Base-by-base conservation (phyloP, 2,329 filamentous ascomycete species). In the Alternaria solani region DNA sequence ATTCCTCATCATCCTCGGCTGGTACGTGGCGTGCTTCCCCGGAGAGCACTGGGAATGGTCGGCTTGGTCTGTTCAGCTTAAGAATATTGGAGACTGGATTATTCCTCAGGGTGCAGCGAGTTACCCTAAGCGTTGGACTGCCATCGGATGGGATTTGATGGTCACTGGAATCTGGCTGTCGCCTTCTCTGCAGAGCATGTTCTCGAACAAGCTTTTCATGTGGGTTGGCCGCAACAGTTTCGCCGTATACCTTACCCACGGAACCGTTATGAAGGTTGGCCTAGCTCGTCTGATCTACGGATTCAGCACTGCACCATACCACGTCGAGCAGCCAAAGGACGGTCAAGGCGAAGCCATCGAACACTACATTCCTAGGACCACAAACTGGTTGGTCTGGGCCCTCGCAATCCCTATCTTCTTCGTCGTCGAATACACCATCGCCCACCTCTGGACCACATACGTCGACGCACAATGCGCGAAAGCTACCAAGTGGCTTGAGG, bases 171-270 rank as follows among this genome's bases (percentile, higher is more conserved):
- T 86, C 56, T 84, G 81, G 73, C 72, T 86, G 16, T 84, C 83
- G 2, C 82, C 83, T 0, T 70, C 77, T 5, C 75, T 84, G 7
- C 83, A 85, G 64, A 78, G 78, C 26, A 77, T 84, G 20, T 80
- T 86, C 25, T 83, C 82, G 5, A 83, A 83, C 70, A 79, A 80
- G 28, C 64, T 83, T 2, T 81, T 86, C 36, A 81, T 85, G 59
- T 86, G 83, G 83, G 76, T 86, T 4, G 84, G 84, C n/a, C 80
- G 81, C 60, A 83, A 85, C 70, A 84, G 82, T 54, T 86, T 86
- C 60, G 84, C 84, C 25, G 84, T 86, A 5, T 86, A 86, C 66
- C 80, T 86, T 12, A 78, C 82, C 9, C 84, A 86, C 69, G 84
- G 84, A 47, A 85, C 84, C 0, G 78, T 86, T 16, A 71, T 86